phyloP scores from a whole-genome alignment of 352 stramenopile genomes.

The Aphanomyces cochlioides region DNA sequence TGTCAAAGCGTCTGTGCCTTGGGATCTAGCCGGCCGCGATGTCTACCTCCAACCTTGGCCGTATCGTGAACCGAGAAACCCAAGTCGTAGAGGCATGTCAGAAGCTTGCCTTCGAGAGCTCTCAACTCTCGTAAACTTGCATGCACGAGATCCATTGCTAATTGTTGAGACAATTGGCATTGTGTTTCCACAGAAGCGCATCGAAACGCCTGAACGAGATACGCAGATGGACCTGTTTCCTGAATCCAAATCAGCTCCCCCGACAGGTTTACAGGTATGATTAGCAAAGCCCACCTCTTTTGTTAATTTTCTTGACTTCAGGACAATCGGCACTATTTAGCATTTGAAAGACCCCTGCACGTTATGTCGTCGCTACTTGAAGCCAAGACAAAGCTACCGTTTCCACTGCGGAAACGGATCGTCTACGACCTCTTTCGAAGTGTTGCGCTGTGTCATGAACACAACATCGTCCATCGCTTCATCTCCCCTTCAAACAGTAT shows the following conservation, averaged over 20 bases:
- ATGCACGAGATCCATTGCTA: constrained; percentile 40
- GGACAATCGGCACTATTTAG: constrained; percentile 59
- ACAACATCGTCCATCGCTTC: constrained; percentile 72
- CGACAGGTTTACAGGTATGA: constrained; percentile 1
- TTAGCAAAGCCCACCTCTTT: too few species aligned
- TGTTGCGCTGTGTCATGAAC: constrained; percentile 60
- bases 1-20: constrained; percentile 35
- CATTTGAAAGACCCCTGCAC: constrained; percentile 75
- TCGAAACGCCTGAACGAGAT: constrained; percentile 11
- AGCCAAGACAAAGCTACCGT: constrained; percentile 44
- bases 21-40: constrained; percentile 45
- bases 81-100: constrained; percentile 44
- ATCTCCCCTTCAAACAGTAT: constrained; percentile 57
- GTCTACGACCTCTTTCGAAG: constrained; percentile 69
- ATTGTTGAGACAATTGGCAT: constrained; percentile 66
- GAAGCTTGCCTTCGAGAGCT: constrained; percentile 47
- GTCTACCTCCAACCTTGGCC: constrained; percentile 80
- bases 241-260: constrained; percentile 27
- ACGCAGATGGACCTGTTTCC: constrained; percentile 39
- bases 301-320: neutral
- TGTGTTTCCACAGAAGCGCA: constrained; percentile 60
- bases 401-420: constrained; percentile 52
- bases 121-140: constrained; percentile 18
- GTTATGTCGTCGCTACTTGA: constrained; percentile 74
- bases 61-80: constrained; percentile 57